These are phyloP conservation scores for Cyclotella cryptica DNA, from an alignment of 108 stramenopile genomes.

Conservation along the genomic window DNA sequence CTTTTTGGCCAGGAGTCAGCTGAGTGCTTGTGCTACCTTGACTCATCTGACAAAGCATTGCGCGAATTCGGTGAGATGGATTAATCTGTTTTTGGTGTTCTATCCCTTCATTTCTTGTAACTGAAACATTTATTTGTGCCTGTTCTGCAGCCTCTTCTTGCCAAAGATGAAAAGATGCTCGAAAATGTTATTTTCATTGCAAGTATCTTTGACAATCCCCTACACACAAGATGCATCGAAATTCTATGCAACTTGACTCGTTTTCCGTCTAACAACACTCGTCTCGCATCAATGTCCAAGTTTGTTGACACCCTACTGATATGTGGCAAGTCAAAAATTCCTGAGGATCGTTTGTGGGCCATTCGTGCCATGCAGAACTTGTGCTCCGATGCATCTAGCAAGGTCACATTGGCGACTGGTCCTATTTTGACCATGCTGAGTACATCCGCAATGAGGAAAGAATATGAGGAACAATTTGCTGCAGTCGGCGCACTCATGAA, in stretches of 20 bases:
- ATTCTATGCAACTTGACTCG: slow-evolving; percentile 83
- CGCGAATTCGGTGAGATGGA: slow-evolving; percentile 62
- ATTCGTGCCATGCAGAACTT: slow-evolving; percentile 79
- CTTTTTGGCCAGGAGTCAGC: slow-evolving; percentile 52
- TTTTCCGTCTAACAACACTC: slow-evolving; percentile 71
- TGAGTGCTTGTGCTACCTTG: slow-evolving; percentile 85
- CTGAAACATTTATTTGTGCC: not conserved
- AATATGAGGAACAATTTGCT: slow-evolving; percentile 71
- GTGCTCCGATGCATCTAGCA: slow-evolving; percentile 70
- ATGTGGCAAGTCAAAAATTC: slow-evolving; percentile 54
- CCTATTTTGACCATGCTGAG: slow-evolving; percentile 65
- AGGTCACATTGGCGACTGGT: slow-evolving; percentile 59
- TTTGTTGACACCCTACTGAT: slow-evolving; percentile 59
- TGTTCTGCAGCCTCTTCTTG: slow-evolving; percentile 45
- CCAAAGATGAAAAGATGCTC: slow-evolving; percentile 50
- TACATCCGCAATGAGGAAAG: slow-evolving; percentile 65
- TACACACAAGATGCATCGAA: slow-evolving; percentile 85
- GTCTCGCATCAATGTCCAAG: slow-evolving; percentile 58
- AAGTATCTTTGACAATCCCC: slow-evolving; percentile 58
- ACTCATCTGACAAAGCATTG: slow-evolving; percentile 86
- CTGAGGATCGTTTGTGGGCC: slow-evolving; percentile 76
- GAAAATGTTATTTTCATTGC: slow-evolving; percentile 56
- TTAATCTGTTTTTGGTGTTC: not conserved
- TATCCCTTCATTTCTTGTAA: no score
- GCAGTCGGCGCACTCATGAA: slow-evolving; percentile 80